Conservation (phyloP, 2,329 filamentous ascomycete species). For the Parasarocladium wereldwijsianum region DNA sequence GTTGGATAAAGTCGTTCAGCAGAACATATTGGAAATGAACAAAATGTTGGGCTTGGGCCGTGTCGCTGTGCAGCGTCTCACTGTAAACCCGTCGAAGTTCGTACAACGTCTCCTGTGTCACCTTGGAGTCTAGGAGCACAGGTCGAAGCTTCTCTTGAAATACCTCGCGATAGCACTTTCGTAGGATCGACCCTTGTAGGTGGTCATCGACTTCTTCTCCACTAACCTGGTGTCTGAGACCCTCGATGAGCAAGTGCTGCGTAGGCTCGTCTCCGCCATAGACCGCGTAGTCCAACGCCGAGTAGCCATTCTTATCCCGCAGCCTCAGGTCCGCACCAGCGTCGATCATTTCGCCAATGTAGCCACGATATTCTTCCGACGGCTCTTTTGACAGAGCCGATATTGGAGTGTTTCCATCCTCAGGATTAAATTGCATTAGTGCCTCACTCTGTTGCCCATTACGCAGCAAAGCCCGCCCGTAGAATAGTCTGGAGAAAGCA, state of each 20-base stretch:
- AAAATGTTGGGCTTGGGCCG: too few relatives aligned
- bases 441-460: constrained; percentile 12
- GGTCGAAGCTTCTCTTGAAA: constrained; percentile 21
- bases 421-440: constrained; percentile 14
- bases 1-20: too few relatives aligned
- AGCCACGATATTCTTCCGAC: constrained; percentile 18
- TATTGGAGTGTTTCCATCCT: constrained; percentile 14
- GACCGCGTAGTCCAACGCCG: constrained; percentile 21
- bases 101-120: too few relatives aligned
- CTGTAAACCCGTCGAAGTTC: too few relatives aligned
- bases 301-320: constrained; percentile 19
- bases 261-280: constrained; percentile 14
- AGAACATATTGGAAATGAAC: too few relatives aligned
- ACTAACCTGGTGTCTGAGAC: constrained; percentile 7
- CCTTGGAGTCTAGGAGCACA: too few relatives aligned
- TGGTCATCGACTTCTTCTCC: constrained; percentile 3
- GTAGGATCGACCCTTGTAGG: constrained; percentile 10
- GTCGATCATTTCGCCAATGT: constrained; percentile 17
- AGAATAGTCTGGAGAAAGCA: constrained; percentile 17
- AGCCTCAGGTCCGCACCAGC: constrained; percentile 17
- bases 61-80: too few relatives aligned
- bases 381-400: constrained; percentile 23
- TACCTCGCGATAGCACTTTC: constrained; percentile 19
- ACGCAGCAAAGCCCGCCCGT: constrained; percentile 14
- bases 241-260: constrained; percentile 13